Evolutionary conservation across 371 early-diverging fungal species (phyloP).

Genomic region (Funneliformis caledonium): DNA sequence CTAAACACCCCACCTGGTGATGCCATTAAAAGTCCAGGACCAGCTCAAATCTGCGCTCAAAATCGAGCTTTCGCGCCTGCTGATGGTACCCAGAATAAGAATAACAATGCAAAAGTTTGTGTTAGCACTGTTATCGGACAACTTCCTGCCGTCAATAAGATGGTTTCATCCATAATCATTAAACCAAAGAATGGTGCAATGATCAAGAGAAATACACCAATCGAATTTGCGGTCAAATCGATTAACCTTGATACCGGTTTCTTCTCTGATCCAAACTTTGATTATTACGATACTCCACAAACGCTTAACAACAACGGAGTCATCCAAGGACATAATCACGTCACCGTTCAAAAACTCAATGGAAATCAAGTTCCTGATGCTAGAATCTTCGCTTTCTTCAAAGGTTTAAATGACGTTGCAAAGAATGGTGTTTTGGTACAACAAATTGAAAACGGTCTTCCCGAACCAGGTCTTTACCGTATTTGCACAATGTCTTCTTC

Average conservation of each 20-base stretch:
- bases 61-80: no score
- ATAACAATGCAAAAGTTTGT: not conserved
- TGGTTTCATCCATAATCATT: not conserved
- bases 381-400: slow-evolving; percentile 27
- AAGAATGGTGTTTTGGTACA: not conserved
- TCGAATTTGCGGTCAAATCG: not conserved
- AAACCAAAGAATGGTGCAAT: not conserved
- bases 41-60: no score
- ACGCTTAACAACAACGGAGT: not conserved
- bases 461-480: not conserved
- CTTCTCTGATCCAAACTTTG: not conserved
- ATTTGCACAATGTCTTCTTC: slow-evolving; percentile 19
- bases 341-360: slow-evolving; percentile 15
- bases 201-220: not conserved
- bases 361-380: not conserved
- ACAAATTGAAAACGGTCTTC: not conserved
- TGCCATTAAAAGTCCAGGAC: no score
- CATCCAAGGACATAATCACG: slow-evolving; percentile 20
- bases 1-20: no score
- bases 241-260: not conserved
- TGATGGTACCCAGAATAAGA: no score
- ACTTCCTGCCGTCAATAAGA: not conserved
- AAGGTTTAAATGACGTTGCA: slow-evolving; percentile 23
- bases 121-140: not conserved
- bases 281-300: slow-evolving; percentile 2